Percentiles rank a stretch among this genome's conserved stretches.
phyloP scores from a whole-genome alignment of 1,139 yeast genomes.

The Eremothecium cymbalariae region DNA sequence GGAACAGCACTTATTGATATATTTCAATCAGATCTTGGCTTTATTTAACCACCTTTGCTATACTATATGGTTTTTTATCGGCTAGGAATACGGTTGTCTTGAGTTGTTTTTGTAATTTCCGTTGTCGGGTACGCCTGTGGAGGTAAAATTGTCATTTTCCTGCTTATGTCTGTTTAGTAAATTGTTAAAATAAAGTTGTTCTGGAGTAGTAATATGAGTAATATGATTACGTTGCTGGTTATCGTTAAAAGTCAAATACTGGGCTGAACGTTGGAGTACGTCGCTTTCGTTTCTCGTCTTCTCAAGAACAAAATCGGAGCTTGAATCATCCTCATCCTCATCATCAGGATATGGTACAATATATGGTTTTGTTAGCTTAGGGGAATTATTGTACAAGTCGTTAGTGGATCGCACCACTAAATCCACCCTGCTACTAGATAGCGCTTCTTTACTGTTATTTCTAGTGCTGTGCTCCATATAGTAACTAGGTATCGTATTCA shows the following conservation, averaged over 20 bases:
- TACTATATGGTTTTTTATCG: no score
- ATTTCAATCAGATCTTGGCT: no score
- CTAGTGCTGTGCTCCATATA: neutral
- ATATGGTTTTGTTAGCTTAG: neutral
- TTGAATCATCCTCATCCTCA: neutral
- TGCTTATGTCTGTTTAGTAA: no score
- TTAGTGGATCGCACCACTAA: neutral
- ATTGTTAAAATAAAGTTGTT: neutral
- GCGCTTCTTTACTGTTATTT: neutral
- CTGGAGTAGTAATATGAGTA: conserved; percentile 1
- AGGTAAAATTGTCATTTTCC: no score
- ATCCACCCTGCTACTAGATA: neutral
- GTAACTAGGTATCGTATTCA: conserved; percentile 1
- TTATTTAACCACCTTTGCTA: no score
- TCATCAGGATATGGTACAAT: neutral
- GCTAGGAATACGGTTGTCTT: no score
- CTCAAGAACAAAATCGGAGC: neutral
- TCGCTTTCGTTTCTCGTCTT: neutral
- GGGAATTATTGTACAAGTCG: neutral
- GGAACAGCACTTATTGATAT: no score
- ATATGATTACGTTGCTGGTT: no score
- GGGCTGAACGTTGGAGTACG: neutral
- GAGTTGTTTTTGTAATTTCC: no score
- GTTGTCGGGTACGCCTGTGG: no score
- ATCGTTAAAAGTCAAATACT: no score